These are phyloP conservation scores for Incumbomyces lentus DNA, from an alignment of 2,329 filamentous ascomycete genomes.

Conservation along the genomic window DNA sequence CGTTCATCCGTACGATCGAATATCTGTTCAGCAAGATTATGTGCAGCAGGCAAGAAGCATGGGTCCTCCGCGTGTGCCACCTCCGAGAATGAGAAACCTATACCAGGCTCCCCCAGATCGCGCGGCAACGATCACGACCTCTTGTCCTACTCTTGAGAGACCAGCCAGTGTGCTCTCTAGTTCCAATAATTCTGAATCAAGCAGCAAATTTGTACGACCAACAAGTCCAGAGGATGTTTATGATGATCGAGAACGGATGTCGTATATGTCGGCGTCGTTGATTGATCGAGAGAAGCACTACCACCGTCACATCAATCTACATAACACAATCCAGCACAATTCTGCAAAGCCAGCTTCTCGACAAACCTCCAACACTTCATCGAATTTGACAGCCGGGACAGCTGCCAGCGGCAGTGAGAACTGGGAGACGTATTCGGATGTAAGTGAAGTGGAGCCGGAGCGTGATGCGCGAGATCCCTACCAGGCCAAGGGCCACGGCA, in stretches of 20 bases:
- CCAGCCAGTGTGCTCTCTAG: conserved; percentile 40
- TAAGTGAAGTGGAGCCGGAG: conserved; percentile 64
- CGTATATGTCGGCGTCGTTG: conserved; percentile 36
- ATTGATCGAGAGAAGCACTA: conserved; percentile 27
- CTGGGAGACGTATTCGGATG: conserved; percentile 93
- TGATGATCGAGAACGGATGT: conserved; percentile 51
- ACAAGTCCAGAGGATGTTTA: conserved; percentile 74
- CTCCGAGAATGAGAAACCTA: conserved; percentile 87
- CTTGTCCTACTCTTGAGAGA: conserved; percentile 35
- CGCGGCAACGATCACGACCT: conserved; percentile 19
- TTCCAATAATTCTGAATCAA: conserved; percentile 27
- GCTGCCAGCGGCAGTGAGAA: conserved; percentile 81
- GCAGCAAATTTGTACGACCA: conserved; percentile 39
- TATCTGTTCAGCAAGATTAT: conserved; percentile 13
- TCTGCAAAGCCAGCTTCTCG: conserved; percentile 36
- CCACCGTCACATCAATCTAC: conserved; percentile 8
- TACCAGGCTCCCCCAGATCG: conserved; percentile 43
- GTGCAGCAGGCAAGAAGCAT: conserved; percentile 29
- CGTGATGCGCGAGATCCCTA: conserved; percentile 67
- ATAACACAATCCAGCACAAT: conserved; percentile 11
- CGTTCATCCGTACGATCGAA: conserved; percentile 13
- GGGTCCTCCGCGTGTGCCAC: conserved; percentile 58
- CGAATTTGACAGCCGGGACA: conserved; percentile 31
- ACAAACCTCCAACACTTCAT: conserved; percentile 63
- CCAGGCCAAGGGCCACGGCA: conserved; percentile 43